These are phyloP conservation scores for Lodderomyces metapsilosis DNA, from an alignment of 1,139 yeast genomes.

Conservation along the genomic window DNA sequence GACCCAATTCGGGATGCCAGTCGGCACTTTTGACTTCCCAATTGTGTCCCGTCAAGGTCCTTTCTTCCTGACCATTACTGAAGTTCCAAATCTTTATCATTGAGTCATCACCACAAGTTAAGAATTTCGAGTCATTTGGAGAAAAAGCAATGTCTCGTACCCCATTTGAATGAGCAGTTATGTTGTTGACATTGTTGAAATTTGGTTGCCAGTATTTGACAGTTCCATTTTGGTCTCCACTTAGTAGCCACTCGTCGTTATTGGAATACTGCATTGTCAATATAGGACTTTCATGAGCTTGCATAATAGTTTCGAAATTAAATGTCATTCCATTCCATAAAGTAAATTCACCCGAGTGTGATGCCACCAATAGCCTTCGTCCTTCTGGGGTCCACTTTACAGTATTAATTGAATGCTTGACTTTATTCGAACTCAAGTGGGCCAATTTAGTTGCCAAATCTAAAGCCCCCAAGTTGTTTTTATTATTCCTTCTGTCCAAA, in stretches of 20 bases:
- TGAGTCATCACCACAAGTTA: slow-evolving; percentile 91
- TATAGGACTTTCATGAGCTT: slow-evolving; percentile 93
- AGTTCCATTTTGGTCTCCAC: slow-evolving; percentile 91
- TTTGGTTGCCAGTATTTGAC: slow-evolving; percentile 98
- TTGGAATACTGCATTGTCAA: slow-evolving; percentile 79
- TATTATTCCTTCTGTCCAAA: slow-evolving; percentile 24
- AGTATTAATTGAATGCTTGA: slow-evolving; percentile 86
- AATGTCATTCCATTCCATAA: slow-evolving; percentile 96
- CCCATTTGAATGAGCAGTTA: slow-evolving; percentile 78
- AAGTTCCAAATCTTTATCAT: slow-evolving; percentile 91
- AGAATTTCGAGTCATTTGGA: slow-evolving; percentile 86
- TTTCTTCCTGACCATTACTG: slow-evolving; percentile 83
- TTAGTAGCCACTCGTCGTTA: slow-evolving; percentile 89
- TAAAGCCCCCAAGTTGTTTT: slow-evolving; percentile 45
- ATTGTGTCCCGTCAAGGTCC: slow-evolving; percentile 84
- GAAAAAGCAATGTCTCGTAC: slow-evolving; percentile 85
- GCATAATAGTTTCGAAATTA: slow-evolving; percentile 96
- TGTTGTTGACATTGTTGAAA: slow-evolving; percentile 88
- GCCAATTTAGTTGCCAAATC: slow-evolving; percentile 81
- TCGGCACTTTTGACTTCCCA: slow-evolving; percentile 98
- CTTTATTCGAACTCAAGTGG: slow-evolving; percentile 87
- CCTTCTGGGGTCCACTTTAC: slow-evolving; percentile 98
- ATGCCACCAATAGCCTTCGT: slow-evolving; percentile 81
- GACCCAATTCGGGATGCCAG: slow-evolving; percentile 91
- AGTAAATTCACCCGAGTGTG: slow-evolving; percentile 94